These are phyloP conservation scores for Cytauxzoon felis DNA, from an alignment of 169 alveolate species.

Conservation along the genomic window DNA sequence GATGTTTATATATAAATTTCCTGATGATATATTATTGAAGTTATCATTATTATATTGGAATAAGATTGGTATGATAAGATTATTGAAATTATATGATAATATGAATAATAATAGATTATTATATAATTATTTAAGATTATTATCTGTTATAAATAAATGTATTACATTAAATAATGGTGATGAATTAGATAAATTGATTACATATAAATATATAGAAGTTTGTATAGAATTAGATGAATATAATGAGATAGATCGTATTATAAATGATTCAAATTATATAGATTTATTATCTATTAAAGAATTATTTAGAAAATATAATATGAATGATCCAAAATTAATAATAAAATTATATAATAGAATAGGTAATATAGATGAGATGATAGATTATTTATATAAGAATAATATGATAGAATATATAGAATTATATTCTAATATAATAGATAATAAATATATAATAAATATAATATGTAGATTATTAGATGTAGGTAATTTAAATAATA, in stretches of 20 bases:
- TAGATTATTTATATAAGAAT: conserved; percentile 94
- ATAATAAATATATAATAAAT: conserved; percentile 94
- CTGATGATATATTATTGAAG: conserved; percentile 60
- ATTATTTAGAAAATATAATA: conserved; percentile 90
- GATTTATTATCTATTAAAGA: conserved; percentile 96
- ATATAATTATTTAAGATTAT: not conserved
- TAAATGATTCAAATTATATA: conserved; percentile 90
- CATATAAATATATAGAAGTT: conserved; percentile 94
- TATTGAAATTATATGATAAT: conserved; percentile 61
- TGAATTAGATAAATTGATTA: conserved; percentile 58
- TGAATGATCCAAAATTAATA: conserved; percentile 97
- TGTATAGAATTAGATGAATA: conserved; percentile 93
- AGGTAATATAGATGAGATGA: conserved; percentile 95
- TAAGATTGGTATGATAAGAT: conserved; percentile 68
- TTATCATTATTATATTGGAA: conserved; percentile 59
- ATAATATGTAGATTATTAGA: conserved; percentile 98
- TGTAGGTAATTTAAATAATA: conserved; percentile 95
- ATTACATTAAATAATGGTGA: conserved; percentile 39
- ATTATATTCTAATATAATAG: conserved; percentile 93
- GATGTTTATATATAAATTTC: conserved; percentile 57
- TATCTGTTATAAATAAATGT: not conserved
- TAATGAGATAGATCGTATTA: conserved; percentile 95
- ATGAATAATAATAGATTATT: conserved; percentile 18
- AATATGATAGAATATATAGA: conserved; percentile 94
- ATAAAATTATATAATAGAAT: conserved; percentile 98